phyloP scores from a whole-genome alignment of 352 stramenopile species.

The Phytophthora colocasiae region DNA sequence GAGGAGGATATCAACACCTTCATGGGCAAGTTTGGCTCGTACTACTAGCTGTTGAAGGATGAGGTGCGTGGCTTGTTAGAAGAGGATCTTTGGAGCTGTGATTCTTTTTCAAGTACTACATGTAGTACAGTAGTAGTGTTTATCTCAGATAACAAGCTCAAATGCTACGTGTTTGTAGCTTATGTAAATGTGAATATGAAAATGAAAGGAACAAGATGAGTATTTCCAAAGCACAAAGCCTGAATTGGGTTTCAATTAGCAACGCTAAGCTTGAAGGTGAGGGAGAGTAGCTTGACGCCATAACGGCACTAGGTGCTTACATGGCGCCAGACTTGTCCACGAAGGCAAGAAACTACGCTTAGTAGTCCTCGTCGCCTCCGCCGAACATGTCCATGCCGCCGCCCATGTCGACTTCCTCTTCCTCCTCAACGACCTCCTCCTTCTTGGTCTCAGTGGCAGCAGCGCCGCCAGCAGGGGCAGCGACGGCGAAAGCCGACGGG shows the following conservation, averaged over 20 bases:
- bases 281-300: constrained; percentile 15
- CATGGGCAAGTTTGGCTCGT: no score
- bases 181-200: no score
- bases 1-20: no score
- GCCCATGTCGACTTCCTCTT: constrained; percentile 86
- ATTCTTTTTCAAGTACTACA: no score
- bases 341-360: constrained; percentile 30
- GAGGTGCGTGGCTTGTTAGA: no score
- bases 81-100: no score
- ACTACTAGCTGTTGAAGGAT: background rate
- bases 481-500: constrained; percentile 93
- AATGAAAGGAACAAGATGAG: no score
- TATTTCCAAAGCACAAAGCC: constrained; percentile 25
- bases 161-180: no score
- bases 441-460: constrained; percentile 62
- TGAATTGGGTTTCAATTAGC: constrained; percentile 36
- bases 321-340: background rate
- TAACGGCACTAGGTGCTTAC: background rate
- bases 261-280: constrained; percentile 23
- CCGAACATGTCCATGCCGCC: constrained; percentile 91
- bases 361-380: constrained; percentile 73
- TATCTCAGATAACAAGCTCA: no score
- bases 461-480: constrained; percentile 85
- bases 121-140: no score
- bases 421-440: constrained; percentile 76